phyloP scores from a whole-genome alignment of 1,284 basidiomycete genomes.

The Xerocomus cyaneibrunnescens region DNA sequence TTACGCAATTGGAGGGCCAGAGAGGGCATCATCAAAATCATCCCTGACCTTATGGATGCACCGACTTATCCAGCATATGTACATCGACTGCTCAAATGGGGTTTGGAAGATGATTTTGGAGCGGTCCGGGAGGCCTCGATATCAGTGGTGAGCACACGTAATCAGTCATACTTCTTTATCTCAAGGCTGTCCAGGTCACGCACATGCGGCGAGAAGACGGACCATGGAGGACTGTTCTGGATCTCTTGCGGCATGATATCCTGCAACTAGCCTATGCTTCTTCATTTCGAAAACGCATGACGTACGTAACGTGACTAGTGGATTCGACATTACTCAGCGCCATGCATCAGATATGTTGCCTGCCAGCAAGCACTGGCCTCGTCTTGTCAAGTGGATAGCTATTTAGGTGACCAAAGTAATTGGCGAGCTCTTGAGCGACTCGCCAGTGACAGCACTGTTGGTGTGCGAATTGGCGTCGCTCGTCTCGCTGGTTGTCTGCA shows the following conservation, averaged over 20 bases:
- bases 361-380: slow-evolving; percentile 66
- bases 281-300: slow-evolving; percentile 71
- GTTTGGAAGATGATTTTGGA: slow-evolving; percentile 78
- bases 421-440: slow-evolving; percentile 61
- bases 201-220: slow-evolving; percentile 25
- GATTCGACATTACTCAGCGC: slow-evolving; percentile 9
- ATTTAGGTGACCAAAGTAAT: slow-evolving; percentile 50
- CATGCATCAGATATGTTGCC: slow-evolving; percentile 55
- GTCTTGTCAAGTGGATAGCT: slow-evolving; percentile 39
- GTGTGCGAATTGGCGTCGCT: slow-evolving; percentile 86
- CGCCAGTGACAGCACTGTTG: slow-evolving; percentile 72
- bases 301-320: slow-evolving; percentile 45
- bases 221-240: slow-evolving; percentile 34
- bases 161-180: not conserved
- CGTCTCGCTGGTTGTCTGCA: slow-evolving; percentile 59
- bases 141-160: slow-evolving; percentile 30
- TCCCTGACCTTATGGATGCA: slow-evolving; percentile 43
- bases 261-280: slow-evolving; percentile 53
- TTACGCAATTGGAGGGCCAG: slow-evolving; percentile 84
- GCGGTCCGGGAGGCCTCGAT: slow-evolving; percentile 83
- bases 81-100: slow-evolving; percentile 55
- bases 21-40: slow-evolving; percentile 62
- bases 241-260: slow-evolving; percentile 50
- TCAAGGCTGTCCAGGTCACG: slow-evolving; percentile 21
- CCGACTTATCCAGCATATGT: slow-evolving; percentile 32